Base-by-base conservation (phyloP, 73 alveolate species). In the Durusdinium trenchii region DNA sequence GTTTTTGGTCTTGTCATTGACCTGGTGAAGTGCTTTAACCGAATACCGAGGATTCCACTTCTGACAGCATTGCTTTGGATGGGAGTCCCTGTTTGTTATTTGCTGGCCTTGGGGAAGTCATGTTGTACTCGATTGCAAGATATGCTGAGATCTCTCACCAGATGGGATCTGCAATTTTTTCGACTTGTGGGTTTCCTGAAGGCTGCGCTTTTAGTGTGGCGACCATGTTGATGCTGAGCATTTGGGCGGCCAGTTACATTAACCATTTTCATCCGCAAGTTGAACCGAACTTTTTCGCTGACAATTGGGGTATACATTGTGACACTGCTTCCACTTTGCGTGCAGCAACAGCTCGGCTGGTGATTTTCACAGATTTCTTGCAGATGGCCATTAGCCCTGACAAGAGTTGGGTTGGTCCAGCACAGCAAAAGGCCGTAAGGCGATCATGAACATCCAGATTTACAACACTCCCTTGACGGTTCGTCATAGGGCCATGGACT, bases 191-290 rank as follows among this genome's bases (percentile, higher is more conserved):
- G 1, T 51, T 75, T 6, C 86, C 86, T n/a, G 86, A 76, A 42
- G 86, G 86, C 1, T 76, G 86, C 45, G 86, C 86, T 1, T 76
- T 76, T 23, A 76, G 86, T 43, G 86, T 76, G 0, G 86, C 45
- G 3, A 12, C 60, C 3, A 76, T 76, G 86, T n/a, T 43, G 1
- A 16, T 20, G 0, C 43, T 76, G 2, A 76, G 60, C 0, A 20
- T 43, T 43, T 40, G 40, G 4, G 86, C 86, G 6, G 61, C 86
- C 0, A 38, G 28, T 20, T 1, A 26, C 60, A 43, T 76, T 0
- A 0, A 16, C 14, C 36, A 1, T 0, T 36, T 0, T 2, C 16
- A 3, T 51, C 38, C 38, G 16, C 3, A 18, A 5, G 28, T 20
- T 0, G 43, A 6, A 1, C 18, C 69, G 32, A 12, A 12, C 69